phyloP scores from a whole-genome alignment of 179 eudicot genomes.

The Sideroxylon spinosum region DNA sequence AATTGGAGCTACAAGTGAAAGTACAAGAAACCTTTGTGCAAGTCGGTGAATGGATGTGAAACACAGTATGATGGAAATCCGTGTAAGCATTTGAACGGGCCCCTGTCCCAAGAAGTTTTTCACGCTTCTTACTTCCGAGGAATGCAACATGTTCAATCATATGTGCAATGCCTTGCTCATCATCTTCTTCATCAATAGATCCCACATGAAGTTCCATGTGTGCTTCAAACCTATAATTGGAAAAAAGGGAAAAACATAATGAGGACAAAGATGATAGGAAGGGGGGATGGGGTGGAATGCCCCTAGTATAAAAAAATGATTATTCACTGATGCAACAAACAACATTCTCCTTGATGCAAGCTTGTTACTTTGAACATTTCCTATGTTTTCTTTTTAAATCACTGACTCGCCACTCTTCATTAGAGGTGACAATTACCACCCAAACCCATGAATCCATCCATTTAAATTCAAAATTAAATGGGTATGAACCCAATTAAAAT shows the following conservation, averaged over 20 bases:
- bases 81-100: conserved; percentile 99
- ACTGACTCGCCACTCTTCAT: background rate
- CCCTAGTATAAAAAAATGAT: background rate
- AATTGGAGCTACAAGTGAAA: conserved; percentile 12
- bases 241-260: background rate
- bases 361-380: background rate
- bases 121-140: conserved; percentile 99
- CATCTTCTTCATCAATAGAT: conserved; percentile 97
- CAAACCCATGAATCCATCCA: too few species aligned
- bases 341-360: background rate
- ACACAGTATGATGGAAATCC: conserved; percentile 98
- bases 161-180: conserved; percentile 99
- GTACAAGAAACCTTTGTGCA: conserved; percentile 57
- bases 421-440: too few species aligned
- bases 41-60: conserved; percentile 97
- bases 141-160: conserved; percentile 99
- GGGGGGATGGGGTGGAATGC: too few species aligned
- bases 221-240: conserved; percentile 80
- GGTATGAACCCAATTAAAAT: too few species aligned
- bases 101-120: conserved; percentile 92
- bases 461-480: too few species aligned
- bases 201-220: conserved; percentile 99
- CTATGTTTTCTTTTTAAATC: background rate
- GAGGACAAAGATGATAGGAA: background rate
- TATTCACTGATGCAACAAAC: background rate